A percentile compares a stretch with the other conserved stretches of the same genome.
These are phyloP conservation scores for Trichosporon coremiiforme DNA, from an alignment of 1,284 basidiomycete genomes.

Conservation along the genomic window DNA sequence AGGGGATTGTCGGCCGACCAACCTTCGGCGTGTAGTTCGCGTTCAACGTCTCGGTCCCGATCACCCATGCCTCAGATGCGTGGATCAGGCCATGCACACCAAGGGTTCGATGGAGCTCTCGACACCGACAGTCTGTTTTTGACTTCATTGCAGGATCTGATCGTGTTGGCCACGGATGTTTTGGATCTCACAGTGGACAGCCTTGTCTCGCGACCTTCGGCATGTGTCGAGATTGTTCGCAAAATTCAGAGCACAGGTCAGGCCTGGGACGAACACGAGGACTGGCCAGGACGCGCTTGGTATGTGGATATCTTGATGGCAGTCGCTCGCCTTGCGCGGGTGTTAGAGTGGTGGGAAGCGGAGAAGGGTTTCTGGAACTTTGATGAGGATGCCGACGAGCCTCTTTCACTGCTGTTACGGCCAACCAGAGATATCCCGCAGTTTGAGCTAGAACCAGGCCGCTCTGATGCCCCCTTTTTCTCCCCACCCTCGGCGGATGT, in stretches of 20 bases:
- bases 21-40: slow-evolving; percentile 76
- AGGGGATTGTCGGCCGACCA: slow-evolving; percentile 6
- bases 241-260: slow-evolving; percentile 87
- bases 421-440: slow-evolving; percentile 58
- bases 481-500: neutral
- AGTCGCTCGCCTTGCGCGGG: slow-evolving; percentile 92
- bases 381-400: slow-evolving; percentile 84
- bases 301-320: slow-evolving; percentile 95
- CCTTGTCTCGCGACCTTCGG: slow-evolving; percentile 78
- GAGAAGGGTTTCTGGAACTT: slow-evolving; percentile 99
- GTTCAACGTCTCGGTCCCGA: slow-evolving; percentile 90
- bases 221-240: slow-evolving; percentile 83
- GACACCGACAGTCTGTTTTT: slow-evolving; percentile 60
- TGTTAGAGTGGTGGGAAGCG: slow-evolving; percentile 99
- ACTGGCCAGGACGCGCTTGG: slow-evolving; percentile 98
- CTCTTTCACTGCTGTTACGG: slow-evolving; percentile 84
- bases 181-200: slow-evolving; percentile 84
- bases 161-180: slow-evolving; percentile 91
- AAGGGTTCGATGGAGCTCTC: slow-evolving; percentile 29
- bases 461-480: neutral
- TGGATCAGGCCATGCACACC: slow-evolving; percentile 48
- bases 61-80: slow-evolving; percentile 81
- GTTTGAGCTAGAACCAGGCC: slow-evolving; percentile 25
- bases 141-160: slow-evolving; percentile 91
- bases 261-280: slow-evolving; percentile 94